Base-by-base conservation (phyloP, 1,284 basidiomycete species). In the Rhizopogon hawkerae region DNA sequence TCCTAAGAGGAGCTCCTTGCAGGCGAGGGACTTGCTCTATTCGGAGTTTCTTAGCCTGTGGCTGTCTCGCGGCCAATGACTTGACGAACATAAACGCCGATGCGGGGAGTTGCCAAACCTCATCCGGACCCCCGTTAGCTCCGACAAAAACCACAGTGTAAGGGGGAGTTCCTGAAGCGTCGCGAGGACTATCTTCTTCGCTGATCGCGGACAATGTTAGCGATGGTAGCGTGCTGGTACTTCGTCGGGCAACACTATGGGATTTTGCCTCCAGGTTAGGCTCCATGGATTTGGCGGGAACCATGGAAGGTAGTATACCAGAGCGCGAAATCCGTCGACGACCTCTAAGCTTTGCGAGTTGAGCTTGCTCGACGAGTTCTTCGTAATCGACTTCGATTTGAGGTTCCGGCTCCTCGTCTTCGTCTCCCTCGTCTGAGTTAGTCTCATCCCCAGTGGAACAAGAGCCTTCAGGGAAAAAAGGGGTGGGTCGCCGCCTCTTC, bases 61-160 rank as follows among this genome's bases (percentile, higher is more conserved):
- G 41, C 13, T 43, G 41, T 16, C 41, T 43, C 29, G 29, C 16
- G 6, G 31, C 41, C 16, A 29, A 43, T 18, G 41, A 43, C 41
- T 43, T 43, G 41, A 43, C 31, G 4, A 31, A 31, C 41, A 43
- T 33, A 18, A 18, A 33, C 13, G 29, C 41, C 13, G 41, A 29
- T 33, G 26, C 41, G 16, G 41, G 41, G 41, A 43, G 41, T n/a
- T 29, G 44, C 45, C 45, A 46, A 45, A 48, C 45, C 13, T 49
- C 47, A 1, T 50, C 47, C 10, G 45, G 47, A 48, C 14, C 11
- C 47, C 47, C 47, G 31, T 46, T 46, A 13, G 38, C 42, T 47
- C 47, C 47, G 5, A 48, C 47, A 10, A 48, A 29, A n/a, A 33
- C 29, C 8, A 43, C 41, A 9, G 26, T 43, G 16, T 43, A 43